Evolutionary conservation across 2,329 filamentous ascomycete species (phyloP), one percentile per base, ranked within the genome.

Genomic region (Pseudogymnoascus verrucosus): DNA sequence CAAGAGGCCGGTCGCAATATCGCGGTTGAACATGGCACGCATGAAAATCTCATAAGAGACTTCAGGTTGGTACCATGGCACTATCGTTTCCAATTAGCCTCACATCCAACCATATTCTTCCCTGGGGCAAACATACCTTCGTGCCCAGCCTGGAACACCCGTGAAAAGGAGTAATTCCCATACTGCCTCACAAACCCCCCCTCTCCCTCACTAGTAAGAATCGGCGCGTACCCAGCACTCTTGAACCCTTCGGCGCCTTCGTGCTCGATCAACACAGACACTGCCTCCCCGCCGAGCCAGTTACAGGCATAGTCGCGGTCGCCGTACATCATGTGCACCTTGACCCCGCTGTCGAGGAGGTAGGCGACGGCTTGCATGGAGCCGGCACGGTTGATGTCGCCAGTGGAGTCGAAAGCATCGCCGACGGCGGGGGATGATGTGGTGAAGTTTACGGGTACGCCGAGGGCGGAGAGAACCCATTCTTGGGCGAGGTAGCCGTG

Each of bases 151-250:
- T 89, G 83, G 72, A 86, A 89, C 59, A 89, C 79, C 6, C 87
- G 80, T 62, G 83, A 84, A 72, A 89, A 89, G 14, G 82, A 85
- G 62, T 89, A 81, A 68, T 93, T 93, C 10, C 88, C 90, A 69
- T 85, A 90, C 73, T 95, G 89, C 3, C 90, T 83, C 0, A 91
- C 89, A 63, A 84, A 83, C 19, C 90, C 91, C 61, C 84, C 89
- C 71, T 86, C 84, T 5, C 82, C 79, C 26, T 80, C 80, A 71
- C 91, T 89, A 42, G 90, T 85, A 11, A 86, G 77, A 66, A 95
- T 85, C 12, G 88, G 84, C 0, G 85, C 83, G 72, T 95, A 95
- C 0, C 89, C 90, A 0, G 90, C 86, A 0, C 77, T 73, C 1
- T 80, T 76, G 72, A 93, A 95, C 28, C 76, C 74, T 1, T 37